Evolutionary conservation across 2,329 filamentous ascomycete species (phyloP).

Genomic region (Helotiales sp.): DNA sequence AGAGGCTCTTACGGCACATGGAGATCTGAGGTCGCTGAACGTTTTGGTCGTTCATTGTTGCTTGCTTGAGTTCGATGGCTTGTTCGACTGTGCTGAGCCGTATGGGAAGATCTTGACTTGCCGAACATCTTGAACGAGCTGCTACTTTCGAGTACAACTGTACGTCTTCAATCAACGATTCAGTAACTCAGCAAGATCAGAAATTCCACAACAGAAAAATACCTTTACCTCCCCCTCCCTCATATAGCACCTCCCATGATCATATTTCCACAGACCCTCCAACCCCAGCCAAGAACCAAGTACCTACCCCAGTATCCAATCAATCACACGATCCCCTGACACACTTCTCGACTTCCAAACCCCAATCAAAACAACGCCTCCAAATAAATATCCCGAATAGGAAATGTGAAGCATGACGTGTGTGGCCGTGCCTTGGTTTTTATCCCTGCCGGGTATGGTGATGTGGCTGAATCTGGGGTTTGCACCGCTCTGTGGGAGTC

Average conservation of each 20-base stretch:
- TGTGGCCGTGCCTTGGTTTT: constrained; percentile 11
- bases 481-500: background rate
- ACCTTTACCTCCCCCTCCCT: background rate
- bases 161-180: too few species aligned
- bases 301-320: background rate
- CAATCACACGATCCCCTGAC: background rate
- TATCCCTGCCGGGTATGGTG: background rate
- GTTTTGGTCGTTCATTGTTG: too few species aligned
- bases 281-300: too few species aligned
- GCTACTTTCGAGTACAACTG: too few species aligned
- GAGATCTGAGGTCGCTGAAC: background rate
- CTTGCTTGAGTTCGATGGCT: background rate
- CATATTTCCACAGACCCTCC: too few species aligned
- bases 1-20: constrained; percentile 8
- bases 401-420: constrained; percentile 1
- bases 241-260: background rate
- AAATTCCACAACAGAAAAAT: background rate
- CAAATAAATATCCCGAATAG: background rate
- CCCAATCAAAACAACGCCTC: too few species aligned
- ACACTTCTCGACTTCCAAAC: too few species aligned
- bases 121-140: constrained; percentile 11
- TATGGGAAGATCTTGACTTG: background rate
- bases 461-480: background rate
- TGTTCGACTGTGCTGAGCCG: background rate
- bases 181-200: too few species aligned